Evolutionary conservation across 2,329 filamentous ascomycete genomes (phyloP).

Genomic region (Colletotrichum sp.): DNA sequence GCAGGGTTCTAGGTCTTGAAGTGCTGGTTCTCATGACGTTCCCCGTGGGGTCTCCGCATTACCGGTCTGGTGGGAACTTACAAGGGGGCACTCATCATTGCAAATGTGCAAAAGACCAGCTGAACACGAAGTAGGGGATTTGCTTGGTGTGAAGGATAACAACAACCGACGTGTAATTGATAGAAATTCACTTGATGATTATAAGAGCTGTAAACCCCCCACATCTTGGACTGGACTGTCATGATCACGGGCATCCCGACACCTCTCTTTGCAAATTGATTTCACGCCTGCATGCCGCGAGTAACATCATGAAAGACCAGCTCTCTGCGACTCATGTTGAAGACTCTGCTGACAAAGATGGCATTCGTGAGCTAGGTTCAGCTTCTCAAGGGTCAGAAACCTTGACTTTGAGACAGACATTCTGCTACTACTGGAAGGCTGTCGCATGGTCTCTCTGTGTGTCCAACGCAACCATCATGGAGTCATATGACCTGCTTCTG

Average conservation of each 20-base stretch:
- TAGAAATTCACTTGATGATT: neutral
- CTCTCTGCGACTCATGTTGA: neutral
- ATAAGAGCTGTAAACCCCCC: neutral
- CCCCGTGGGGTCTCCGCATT: neutral
- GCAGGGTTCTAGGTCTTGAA: neutral
- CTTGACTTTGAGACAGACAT: neutral
- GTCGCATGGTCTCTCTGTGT: conserved; percentile 25
- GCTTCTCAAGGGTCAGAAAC: neutral
- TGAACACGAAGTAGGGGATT: neutral
- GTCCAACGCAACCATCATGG: conserved; percentile 45
- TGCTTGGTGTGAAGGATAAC: neutral
- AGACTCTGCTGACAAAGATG: neutral
- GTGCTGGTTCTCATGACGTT: neutral
- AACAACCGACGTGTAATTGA: neutral
- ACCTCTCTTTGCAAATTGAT: neutral
- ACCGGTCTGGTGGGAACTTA: neutral
- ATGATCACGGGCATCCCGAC: neutral
- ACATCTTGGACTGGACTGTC: neutral
- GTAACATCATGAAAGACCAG: neutral
- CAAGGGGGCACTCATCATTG: neutral
- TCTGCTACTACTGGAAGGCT: neutral
- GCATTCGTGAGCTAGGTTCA: neutral
- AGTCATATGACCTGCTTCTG: conserved; percentile 28
- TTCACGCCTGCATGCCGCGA: neutral
- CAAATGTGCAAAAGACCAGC: neutral